phyloP scores from a whole-genome alignment of 352 stramenopile genomes.

The Phytopythium litorale region DNA sequence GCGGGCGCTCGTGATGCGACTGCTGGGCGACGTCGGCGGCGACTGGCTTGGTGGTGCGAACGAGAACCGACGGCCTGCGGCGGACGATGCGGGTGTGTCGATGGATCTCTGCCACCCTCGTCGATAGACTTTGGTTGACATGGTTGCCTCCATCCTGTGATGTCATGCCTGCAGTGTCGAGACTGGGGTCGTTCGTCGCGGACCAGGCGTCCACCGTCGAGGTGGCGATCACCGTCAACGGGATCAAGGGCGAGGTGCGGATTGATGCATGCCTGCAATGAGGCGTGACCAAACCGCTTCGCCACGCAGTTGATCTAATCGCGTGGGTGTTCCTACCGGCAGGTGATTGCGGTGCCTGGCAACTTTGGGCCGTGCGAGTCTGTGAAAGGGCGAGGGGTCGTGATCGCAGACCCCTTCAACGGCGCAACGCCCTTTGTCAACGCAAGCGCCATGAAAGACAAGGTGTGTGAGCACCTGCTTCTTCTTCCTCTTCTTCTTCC shows the following conservation, averaged over 20 bases:
- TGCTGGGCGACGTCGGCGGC: slow-evolving; percentile 27
- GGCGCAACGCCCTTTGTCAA: slow-evolving; percentile 43
- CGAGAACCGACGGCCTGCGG: slow-evolving; percentile 35
- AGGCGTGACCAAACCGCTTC: neutral
- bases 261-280: neutral
- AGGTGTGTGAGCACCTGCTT: slow-evolving; percentile 18
- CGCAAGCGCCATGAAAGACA: slow-evolving; percentile 31
- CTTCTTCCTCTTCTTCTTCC: too few relatives aligned
- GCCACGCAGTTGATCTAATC: neutral
- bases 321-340: neutral
- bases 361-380: slow-evolving; percentile 79
- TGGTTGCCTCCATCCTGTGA: too few relatives aligned
- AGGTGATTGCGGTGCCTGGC: slow-evolving; percentile 68
- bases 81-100: slow-evolving; percentile 42
- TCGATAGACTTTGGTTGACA: too few relatives aligned
- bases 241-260: slow-evolving; percentile 69
- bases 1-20: slow-evolving; percentile 35
- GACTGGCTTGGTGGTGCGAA: slow-evolving; percentile 25
- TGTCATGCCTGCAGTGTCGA: slow-evolving; percentile 30
- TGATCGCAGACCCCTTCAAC: slow-evolving; percentile 60
- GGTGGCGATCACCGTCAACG: slow-evolving; percentile 54
- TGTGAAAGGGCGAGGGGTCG: slow-evolving; percentile 28
- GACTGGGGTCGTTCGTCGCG: slow-evolving; percentile 53
- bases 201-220: slow-evolving; percentile 76
- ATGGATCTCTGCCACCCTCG: neutral